Conservation (phyloP, 352 stramenopile genomes). For the Albugo candida region DNA sequence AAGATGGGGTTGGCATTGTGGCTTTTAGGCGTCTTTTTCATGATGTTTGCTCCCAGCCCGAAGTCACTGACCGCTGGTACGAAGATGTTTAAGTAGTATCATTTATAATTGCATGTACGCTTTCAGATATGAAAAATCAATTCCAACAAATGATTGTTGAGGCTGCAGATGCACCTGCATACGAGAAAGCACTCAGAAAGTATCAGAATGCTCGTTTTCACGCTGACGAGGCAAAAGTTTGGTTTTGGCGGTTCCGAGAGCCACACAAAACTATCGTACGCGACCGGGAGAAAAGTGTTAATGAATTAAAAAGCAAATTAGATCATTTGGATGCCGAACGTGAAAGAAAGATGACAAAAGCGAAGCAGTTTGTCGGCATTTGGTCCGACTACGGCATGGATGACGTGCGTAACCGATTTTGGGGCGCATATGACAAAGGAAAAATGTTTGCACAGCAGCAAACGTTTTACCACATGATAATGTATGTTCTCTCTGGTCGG, state of each 20-base stretch:
- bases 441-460: constrained; percentile 76
- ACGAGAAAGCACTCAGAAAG: constrained; percentile 40
- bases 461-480: constrained; percentile 75
- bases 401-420: constrained; percentile 58
- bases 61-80: constrained; percentile 24
- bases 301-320: constrained; percentile 40
- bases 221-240: constrained; percentile 57
- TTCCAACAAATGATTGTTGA: constrained; percentile 62
- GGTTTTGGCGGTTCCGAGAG: constrained; percentile 73
- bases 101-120: neutral
- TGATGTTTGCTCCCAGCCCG: constrained; percentile 46
- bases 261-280: constrained; percentile 38
- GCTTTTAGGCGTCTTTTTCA: constrained; percentile 67
- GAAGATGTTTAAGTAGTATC: neutral
- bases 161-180: constrained; percentile 58
- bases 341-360: constrained; percentile 62
- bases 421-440: constrained; percentile 61
- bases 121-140: constrained; percentile 32
- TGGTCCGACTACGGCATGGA: constrained; percentile 71
- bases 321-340: constrained; percentile 27
- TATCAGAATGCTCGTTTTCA: constrained; percentile 30
- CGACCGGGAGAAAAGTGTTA: constrained; percentile 26
- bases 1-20: constrained; percentile 44
- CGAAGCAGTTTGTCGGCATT: constrained; percentile 50
- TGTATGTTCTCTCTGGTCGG: constrained; percentile 38